phyloP scores from a whole-genome alignment of 2,329 filamentous ascomycete species.

The Aspergillus sp. region DNA sequence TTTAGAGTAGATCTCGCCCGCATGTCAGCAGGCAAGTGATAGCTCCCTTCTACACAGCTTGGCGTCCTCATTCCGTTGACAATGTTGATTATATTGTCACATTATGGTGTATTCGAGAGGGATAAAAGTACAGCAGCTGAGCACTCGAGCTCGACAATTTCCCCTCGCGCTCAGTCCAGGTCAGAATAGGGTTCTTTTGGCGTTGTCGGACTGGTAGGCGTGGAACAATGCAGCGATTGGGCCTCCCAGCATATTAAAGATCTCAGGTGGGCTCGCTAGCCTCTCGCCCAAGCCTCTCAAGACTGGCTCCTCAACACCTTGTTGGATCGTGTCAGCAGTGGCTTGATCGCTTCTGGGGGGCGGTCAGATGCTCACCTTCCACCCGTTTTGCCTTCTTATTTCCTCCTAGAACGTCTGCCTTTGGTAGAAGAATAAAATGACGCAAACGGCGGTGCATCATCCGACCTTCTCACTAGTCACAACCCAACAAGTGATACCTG shows the following conservation, averaged over 20 bases:
- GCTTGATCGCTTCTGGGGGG: not conserved
- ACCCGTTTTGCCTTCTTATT: not conserved
- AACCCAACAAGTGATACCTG: not conserved
- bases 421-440: slow-evolving; percentile 4
- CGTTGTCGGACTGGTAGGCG: not conserved
- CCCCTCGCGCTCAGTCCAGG: not conserved
- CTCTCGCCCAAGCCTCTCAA: not conserved
- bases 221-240: not conserved
- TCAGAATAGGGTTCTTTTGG: not conserved
- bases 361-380: slow-evolving; percentile 4
- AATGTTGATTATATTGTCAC: too few relatives aligned
- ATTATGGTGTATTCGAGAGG: too few relatives aligned
- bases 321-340: not conserved
- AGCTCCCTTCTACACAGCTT: not conserved
- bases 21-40: not conserved
- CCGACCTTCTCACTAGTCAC: not conserved
- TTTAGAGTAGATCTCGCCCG: not conserved
- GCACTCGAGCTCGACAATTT: not conserved
- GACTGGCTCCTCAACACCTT: not conserved
- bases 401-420: not conserved
- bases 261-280: slow-evolving; percentile 1
- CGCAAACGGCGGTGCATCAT: slow-evolving; percentile 10
- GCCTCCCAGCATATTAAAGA: not conserved
- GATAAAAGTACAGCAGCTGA: not conserved
- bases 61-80: too few relatives aligned